Percentiles rank a stretch among this genome's conserved stretches.
phyloP scores from a whole-genome alignment of 139 green algal genomes.

The Haematococcus lacustris region DNA sequence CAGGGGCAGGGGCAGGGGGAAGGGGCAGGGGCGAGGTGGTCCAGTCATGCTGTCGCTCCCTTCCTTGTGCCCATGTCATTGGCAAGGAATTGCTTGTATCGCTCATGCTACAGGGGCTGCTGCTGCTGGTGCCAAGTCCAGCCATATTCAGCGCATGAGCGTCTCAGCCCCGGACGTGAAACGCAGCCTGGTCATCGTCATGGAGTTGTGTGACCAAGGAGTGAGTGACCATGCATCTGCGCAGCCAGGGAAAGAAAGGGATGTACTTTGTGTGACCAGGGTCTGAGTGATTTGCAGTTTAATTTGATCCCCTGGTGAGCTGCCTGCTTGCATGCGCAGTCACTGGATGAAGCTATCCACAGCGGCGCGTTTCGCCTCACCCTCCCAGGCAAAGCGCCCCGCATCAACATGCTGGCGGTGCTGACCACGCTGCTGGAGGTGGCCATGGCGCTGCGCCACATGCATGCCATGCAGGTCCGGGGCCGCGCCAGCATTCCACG shows the following conservation, averaged over 20 bases:
- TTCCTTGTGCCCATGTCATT: background rate
- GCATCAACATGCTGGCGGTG: conserved; percentile 14
- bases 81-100: background rate
- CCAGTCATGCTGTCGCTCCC: too few species aligned
- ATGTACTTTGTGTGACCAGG: conserved; percentile 24
- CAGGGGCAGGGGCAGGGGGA: background rate
- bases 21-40: too few species aligned
- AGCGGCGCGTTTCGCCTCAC: conserved; percentile 16
- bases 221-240: too few species aligned
- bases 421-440: conserved; percentile 35
- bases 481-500: too few species aligned
- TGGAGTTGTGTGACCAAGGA: conserved; percentile 30
- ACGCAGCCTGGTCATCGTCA: conserved; percentile 19
- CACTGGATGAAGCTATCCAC: conserved; percentile 24
- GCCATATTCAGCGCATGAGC: background rate
- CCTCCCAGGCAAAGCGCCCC: background rate
- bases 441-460: conserved; percentile 33
- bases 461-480: conserved; percentile 47
- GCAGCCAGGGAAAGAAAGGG: too few species aligned
- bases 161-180: background rate
- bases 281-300: conserved; percentile 5
- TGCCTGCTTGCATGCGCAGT: conserved; percentile 2
- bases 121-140: background rate
- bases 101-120: background rate
- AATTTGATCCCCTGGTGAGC: too few species aligned